Percentiles rank a stretch among this genome's conserved stretches.
These are phyloP conservation scores for Exophiala oligosperma DNA, from an alignment of 2,329 filamentous ascomycete species.

Conservation along the genomic window DNA sequence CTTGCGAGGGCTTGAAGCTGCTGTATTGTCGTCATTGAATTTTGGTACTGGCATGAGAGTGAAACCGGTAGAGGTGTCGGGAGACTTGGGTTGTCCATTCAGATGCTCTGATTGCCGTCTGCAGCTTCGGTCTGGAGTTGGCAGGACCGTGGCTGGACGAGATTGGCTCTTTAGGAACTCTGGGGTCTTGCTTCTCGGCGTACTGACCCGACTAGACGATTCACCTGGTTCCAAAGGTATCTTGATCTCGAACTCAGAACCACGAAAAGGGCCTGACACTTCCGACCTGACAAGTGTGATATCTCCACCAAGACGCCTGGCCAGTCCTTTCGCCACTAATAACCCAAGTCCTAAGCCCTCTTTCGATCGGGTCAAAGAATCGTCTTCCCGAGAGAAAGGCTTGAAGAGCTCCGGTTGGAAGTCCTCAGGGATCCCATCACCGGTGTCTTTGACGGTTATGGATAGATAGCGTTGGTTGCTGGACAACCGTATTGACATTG, in stretches of 20 bases:
- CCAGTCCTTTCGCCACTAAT: constrained; percentile 70
- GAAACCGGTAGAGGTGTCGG: not conserved
- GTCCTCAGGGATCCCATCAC: constrained; percentile 65
- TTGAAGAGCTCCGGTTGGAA: constrained; percentile 69
- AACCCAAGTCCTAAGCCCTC: constrained; percentile 69
- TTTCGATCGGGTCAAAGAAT: constrained; percentile 65
- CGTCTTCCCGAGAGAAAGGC: constrained; percentile 68
- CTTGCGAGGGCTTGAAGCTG: not conserved
- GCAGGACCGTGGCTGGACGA: constrained; percentile 1
- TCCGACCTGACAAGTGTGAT: constrained; percentile 64
- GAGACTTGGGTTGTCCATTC: not conserved
- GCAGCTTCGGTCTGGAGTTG: constrained; percentile 34
- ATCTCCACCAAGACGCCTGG: constrained; percentile 68
- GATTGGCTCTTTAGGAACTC: constrained; percentile 10
- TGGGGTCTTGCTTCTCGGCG: constrained; percentile 47
- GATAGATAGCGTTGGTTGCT: constrained; percentile 55
- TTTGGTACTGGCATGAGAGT: not conserved
- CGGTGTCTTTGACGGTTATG: constrained; percentile 65
- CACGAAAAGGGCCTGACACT: constrained; percentile 59
- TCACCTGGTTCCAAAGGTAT: constrained; percentile 59
- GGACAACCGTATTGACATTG: constrained; percentile 55
- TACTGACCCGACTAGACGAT: constrained; percentile 49
- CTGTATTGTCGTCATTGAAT: not conserved
- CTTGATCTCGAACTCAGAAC: constrained; percentile 68
- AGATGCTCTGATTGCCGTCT: constrained; percentile 16